phyloP scores from a whole-genome alignment of 148 eudicot species.

The Polygonum maritimum region DNA sequence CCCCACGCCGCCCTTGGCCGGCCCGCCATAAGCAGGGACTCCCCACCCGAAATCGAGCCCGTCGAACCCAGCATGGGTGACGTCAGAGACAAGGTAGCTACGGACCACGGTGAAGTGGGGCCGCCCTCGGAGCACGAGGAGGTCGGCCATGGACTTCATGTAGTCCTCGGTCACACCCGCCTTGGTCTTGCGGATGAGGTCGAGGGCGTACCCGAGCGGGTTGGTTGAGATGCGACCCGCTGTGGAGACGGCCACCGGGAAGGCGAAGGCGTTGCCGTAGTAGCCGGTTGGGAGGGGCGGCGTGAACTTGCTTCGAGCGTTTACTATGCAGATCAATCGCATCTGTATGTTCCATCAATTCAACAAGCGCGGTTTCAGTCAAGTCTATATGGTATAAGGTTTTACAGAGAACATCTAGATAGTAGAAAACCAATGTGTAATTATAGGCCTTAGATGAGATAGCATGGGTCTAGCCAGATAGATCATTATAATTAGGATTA shows the following conservation, averaged over 20 bases:
- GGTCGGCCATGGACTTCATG: slow-evolving; percentile 13
- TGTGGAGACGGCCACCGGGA: slow-evolving; percentile 7
- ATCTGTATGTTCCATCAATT: background rate
- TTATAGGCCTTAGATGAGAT: no score
- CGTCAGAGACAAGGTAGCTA: slow-evolving; percentile 20
- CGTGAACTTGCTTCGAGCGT: slow-evolving; percentile 11
- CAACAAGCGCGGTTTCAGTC: no score
- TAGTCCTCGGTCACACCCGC: slow-evolving; percentile 18
- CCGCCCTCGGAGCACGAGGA: slow-evolving; percentile 12
- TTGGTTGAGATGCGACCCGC: slow-evolving; percentile 9
- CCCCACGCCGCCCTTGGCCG: slow-evolving; percentile 15
- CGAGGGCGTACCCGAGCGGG: slow-evolving; percentile 20
- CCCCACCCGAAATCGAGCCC: slow-evolving; percentile 31
- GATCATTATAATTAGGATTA: no score
- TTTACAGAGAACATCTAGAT: no score
- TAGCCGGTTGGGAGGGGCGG: slow-evolving; percentile 18
- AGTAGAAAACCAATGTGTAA: no score
- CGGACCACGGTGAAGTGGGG: slow-evolving; percentile 9
- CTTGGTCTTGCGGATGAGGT: slow-evolving; percentile 18
- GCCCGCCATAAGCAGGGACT: slow-evolving; percentile 16
- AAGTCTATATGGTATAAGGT: no score
- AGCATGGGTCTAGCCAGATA: no score
- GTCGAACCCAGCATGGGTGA: slow-evolving; percentile 1
- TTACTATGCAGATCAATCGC: slow-evolving; percentile 7
- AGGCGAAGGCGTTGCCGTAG: slow-evolving; percentile 22